Percentiles rank a stretch among this genome's conserved stretches.
These are phyloP conservation scores for Tripidium arundinaceum DNA, from an alignment of 202 grass and related monocot genomes.

Conservation along the genomic window DNA sequence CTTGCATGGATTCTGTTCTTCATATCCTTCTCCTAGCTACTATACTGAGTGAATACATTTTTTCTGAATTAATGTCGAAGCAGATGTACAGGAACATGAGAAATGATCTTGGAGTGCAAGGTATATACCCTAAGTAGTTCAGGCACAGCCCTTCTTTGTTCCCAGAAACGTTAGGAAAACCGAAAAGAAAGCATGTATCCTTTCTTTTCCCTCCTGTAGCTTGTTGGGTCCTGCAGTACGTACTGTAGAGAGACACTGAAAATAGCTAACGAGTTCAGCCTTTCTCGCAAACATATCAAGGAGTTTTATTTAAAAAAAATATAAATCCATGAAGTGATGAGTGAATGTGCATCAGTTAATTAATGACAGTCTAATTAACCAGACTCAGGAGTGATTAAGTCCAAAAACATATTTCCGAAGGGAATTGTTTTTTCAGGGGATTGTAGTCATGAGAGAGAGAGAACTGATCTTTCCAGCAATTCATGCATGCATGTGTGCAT, in stretches of 20 bases:
- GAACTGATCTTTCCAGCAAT: not conserved
- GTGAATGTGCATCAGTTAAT: not conserved
- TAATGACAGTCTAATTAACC: not conserved
- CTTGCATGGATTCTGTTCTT: not conserved
- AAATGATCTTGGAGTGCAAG: slow-evolving; percentile 72
- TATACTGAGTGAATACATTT: too few species aligned
- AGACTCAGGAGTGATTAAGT: too few species aligned
- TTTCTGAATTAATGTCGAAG: slow-evolving; percentile 15
- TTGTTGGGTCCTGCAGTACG: not conserved
- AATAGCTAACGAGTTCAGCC: not conserved
- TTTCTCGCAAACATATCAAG: not conserved
- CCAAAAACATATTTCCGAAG: too few species aligned
- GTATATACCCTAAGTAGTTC: slow-evolving; percentile 29
- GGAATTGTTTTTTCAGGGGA: not conserved
- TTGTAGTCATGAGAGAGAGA: not conserved
- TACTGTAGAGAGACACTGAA: not conserved
- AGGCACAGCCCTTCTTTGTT: not conserved
- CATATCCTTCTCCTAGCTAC: not conserved
- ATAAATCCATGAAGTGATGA: not conserved
- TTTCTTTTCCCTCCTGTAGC: not conserved
- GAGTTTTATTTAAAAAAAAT: not conserved
- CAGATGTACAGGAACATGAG: slow-evolving; percentile 99
- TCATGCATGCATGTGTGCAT: slow-evolving; percentile 12
- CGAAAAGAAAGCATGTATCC: not conserved
- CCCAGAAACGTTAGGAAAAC: not conserved